These are phyloP conservation scores for Xylariaceae sp. DNA, from an alignment of 2,329 filamentous ascomycete species.

Conservation along the genomic window DNA sequence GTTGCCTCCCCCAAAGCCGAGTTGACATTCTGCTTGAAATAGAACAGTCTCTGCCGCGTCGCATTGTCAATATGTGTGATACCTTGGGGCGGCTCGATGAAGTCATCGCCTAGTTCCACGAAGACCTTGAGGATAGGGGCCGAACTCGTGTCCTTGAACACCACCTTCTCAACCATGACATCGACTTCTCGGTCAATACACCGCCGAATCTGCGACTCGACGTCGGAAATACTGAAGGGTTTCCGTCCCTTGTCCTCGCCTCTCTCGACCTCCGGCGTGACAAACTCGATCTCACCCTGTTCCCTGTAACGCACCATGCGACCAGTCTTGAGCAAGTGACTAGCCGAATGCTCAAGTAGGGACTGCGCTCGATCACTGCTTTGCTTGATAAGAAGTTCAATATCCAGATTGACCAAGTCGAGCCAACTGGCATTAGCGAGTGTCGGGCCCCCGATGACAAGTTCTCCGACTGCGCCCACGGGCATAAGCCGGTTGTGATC, in stretches of 20 bases:
- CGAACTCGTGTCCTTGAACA: slow-evolving; percentile 39
- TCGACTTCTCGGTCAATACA: slow-evolving; percentile 44
- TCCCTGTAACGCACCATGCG: slow-evolving; percentile 47
- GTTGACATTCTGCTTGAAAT: slow-evolving; percentile 42
- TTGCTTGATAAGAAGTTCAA: slow-evolving; percentile 23
- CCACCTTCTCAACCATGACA: slow-evolving; percentile 45
- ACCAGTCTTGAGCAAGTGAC: slow-evolving; percentile 43
- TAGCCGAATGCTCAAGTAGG: slow-evolving; percentile 25
- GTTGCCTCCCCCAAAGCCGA: slow-evolving; percentile 37
- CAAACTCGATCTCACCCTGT: slow-evolving; percentile 44
- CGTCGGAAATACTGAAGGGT: slow-evolving; percentile 38
- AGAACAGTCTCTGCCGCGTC: slow-evolving; percentile 41
- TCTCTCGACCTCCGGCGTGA: slow-evolving; percentile 41
- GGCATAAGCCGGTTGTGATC: slow-evolving; percentile 48
- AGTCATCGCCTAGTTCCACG: slow-evolving; percentile 41
- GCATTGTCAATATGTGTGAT: slow-evolving; percentile 35
- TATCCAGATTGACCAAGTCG: slow-evolving; percentile 30
- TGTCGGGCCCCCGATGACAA: slow-evolving; percentile 55
- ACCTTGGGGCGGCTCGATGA: slow-evolving; percentile 36
- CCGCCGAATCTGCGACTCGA: slow-evolving; percentile 44
- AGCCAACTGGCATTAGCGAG: slow-evolving; percentile 40
- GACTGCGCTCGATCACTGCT: slow-evolving; percentile 20
- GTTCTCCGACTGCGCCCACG: slow-evolving; percentile 51
- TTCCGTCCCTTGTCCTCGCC: slow-evolving; percentile 38
- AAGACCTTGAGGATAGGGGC: slow-evolving; percentile 43